A percentile compares a stretch with the other conserved stretches of the same genome.
These are phyloP conservation scores for Gymnopilus junonius DNA, from an alignment of 768 basidiomycete species.

Conservation along the genomic window DNA sequence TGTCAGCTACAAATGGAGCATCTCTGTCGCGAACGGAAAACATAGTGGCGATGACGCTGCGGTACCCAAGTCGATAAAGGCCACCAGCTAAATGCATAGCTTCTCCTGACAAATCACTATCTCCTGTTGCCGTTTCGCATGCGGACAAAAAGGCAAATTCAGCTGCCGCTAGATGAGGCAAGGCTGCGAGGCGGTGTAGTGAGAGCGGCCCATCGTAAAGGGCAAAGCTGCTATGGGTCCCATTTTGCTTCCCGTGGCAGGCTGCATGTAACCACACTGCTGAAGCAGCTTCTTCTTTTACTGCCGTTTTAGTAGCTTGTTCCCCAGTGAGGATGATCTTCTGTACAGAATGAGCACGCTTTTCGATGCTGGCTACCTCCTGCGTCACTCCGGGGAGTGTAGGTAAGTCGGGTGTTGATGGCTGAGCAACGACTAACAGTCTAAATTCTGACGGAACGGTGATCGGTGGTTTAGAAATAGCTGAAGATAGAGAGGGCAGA, in stretches of 20 bases:
- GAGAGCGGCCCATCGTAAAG: constrained; percentile 23
- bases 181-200: constrained; percentile 14
- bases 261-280: constrained; percentile 42
- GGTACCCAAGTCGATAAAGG: not conserved
- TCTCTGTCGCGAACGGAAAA: constrained; percentile 37
- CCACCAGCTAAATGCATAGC: not conserved
- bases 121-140: too few relatives aligned
- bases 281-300: too few relatives aligned
- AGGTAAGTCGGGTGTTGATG: too few relatives aligned
- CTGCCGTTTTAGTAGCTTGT: too few relatives aligned
- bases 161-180: not conserved
- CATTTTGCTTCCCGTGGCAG: constrained; percentile 32
- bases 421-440: constrained; percentile 18
- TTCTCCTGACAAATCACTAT: constrained; percentile 16
- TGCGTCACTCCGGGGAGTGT: too few relatives aligned
- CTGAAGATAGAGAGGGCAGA: too few relatives aligned
- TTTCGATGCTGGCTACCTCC: too few relatives aligned
- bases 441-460: constrained; percentile 11
- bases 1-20: constrained; percentile 29
- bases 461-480: too few relatives aligned
- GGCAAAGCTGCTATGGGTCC: constrained; percentile 28
- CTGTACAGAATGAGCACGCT: too few relatives aligned
- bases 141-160: constrained; percentile 34
- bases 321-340: too few relatives aligned
- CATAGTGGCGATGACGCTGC: constrained; percentile 38